Evolutionary conservation across 345 rosid species (phyloP).

Genomic region (Arabidopsis arenosa): DNA sequence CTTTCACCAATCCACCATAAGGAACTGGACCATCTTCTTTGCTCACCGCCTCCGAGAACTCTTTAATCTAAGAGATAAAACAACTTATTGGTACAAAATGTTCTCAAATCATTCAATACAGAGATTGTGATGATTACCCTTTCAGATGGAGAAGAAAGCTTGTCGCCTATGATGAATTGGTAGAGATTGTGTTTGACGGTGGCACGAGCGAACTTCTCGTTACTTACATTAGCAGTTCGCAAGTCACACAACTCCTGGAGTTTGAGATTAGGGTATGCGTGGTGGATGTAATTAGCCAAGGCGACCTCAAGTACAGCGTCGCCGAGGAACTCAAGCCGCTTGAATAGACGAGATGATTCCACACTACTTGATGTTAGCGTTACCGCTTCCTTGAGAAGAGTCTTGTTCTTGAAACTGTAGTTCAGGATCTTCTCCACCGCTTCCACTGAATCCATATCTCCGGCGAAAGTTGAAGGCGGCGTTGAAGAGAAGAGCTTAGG

Average conservation of each 20-base stretch:
- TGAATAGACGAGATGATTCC: background rate
- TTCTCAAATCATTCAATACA: background rate
- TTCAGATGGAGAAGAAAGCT: background rate
- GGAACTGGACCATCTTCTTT: slow-evolving; percentile 50
- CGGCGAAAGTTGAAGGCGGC: background rate
- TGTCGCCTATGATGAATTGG: slow-evolving; percentile 41
- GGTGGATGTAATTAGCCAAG: slow-evolving; percentile 47
- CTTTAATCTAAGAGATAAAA: slow-evolving; percentile 48
- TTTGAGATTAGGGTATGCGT: slow-evolving; percentile 51
- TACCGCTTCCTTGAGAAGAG: slow-evolving; percentile 26
- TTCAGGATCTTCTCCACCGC: slow-evolving; percentile 55
- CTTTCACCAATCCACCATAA: slow-evolving; percentile 56
- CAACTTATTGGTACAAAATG: background rate
- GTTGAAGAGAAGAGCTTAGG: background rate
- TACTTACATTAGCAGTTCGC: slow-evolving; percentile 57
- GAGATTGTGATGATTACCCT: slow-evolving; percentile 37
- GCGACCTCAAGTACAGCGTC: slow-evolving; percentile 66
- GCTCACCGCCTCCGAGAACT: slow-evolving; percentile 51
- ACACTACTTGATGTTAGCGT: background rate
- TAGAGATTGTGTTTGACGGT: slow-evolving; percentile 57
- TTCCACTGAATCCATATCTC: background rate
- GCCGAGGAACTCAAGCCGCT: slow-evolving; percentile 75
- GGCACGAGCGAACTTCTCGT: slow-evolving; percentile 76
- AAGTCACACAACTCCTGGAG: slow-evolving; percentile 48
- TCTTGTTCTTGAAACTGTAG: slow-evolving; percentile 51